Conservation (phyloP, 345 rosid species). For the Erysimum cheiranthoides region DNA sequence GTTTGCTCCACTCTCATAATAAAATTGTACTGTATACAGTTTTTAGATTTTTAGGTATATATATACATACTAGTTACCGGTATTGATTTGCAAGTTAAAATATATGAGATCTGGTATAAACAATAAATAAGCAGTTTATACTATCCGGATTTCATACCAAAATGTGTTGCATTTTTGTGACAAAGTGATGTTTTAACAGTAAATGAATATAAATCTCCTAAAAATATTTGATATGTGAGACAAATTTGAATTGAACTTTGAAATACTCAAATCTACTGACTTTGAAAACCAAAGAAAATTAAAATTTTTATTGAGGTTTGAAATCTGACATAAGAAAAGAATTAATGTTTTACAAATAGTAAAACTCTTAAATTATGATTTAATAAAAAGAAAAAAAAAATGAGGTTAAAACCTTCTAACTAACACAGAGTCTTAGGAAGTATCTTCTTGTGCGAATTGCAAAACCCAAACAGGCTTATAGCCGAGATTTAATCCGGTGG, state of each 20-base stretch:
- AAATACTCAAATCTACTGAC: too few relatives aligned
- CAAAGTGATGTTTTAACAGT: too few relatives aligned
- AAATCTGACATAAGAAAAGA: too few relatives aligned
- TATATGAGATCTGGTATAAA: neutral
- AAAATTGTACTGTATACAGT: slow-evolving; percentile 15
- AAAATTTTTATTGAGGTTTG: neutral
- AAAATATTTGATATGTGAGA: neutral
- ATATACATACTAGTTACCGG: neutral
- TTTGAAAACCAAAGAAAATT: neutral
- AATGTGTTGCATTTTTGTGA: too few relatives aligned
- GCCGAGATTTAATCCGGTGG: neutral
- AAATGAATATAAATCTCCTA: too few relatives aligned
- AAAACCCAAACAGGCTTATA: neutral
- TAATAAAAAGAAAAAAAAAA: too few relatives aligned
- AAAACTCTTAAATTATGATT: too few relatives aligned
- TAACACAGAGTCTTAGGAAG: neutral
- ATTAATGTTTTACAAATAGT: too few relatives aligned
- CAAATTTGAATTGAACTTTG: neutral
- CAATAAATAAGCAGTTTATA: neutral
- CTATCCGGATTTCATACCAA: too few relatives aligned
- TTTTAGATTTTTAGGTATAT: neutral
- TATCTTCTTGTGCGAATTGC: neutral
- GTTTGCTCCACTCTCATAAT: slow-evolving; percentile 18
- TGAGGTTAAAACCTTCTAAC: neutral
- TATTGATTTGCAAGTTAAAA: slow-evolving; percentile 17